These are phyloP conservation scores for Gynochthodes officinalis DNA, from an alignment of 257 asterid species.

Conservation along the genomic window DNA sequence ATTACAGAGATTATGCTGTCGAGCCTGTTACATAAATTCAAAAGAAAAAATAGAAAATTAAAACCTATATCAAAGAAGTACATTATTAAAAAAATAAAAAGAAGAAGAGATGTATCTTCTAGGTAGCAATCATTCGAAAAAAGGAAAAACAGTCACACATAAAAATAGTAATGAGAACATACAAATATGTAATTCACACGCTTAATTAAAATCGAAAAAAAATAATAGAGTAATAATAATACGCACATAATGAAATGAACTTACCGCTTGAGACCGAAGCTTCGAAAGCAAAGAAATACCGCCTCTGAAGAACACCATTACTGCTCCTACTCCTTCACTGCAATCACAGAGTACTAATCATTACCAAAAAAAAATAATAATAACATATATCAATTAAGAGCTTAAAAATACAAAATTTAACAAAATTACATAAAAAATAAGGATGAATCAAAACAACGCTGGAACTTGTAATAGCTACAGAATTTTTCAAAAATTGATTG, in stretches of 20 bases:
- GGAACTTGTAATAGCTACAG: not conserved
- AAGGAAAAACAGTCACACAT: not conserved
- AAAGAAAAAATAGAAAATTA: not conserved
- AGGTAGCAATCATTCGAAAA: not conserved
- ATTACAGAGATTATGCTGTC: constrained; percentile 48
- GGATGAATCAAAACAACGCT: not conserved
- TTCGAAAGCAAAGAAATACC: constrained; percentile 31
- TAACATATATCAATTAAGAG: not conserved
- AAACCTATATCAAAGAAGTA: not conserved
- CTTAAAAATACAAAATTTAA: too few species aligned
- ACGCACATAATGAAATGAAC: constrained; percentile 1
- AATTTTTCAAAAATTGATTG: not conserved
- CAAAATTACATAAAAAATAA: too few species aligned
- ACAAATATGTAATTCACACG: not conserved
- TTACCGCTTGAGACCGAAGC: constrained; percentile 46
- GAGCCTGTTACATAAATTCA: constrained; percentile 37
- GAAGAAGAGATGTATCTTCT: too few species aligned
- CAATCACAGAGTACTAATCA: not conserved
- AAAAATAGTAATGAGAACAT: not conserved
- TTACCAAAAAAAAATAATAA: not conserved
- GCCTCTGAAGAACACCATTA: constrained; percentile 36
- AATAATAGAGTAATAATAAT: too few species aligned
- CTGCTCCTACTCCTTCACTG: constrained; percentile 5
- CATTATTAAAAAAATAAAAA: not conserved
- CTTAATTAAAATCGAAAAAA: not conserved